Evolutionary conservation across 441 rosid species (phyloP), one percentile per base, ranked within the genome.

Genomic region (Jatropha multifida): DNA sequence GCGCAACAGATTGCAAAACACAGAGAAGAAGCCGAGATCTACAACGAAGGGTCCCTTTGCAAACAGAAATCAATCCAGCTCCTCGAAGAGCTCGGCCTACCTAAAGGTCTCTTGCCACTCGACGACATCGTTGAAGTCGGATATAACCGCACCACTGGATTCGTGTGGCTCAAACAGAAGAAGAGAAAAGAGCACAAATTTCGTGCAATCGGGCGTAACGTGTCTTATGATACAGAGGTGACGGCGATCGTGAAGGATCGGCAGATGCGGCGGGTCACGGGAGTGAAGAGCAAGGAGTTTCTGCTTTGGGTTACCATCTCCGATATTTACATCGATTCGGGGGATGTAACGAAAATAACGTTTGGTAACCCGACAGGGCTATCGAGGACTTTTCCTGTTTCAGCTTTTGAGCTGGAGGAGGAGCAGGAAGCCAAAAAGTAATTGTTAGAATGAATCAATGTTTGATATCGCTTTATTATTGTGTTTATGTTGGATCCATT

Each of bases 271-370:
- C 72, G 78, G 18, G 68, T 88, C 11, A 88, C 91, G 0, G 96
- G 94, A 1, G 85, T 91, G 41, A 89, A 89, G 82, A 84, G 86
- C 73, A 90, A 89, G 85, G 90, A 92, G 84, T 52, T 92, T 37
- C 65, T 92, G 77, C 59, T 92, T 10, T 92, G 94, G 95, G 80
- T 89, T 46, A 75, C 85, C 13, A 77, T 90, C 15, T 76, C 86
- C 41, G 95, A 90, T 65, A 87, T 92, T 72, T 86, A 42, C 71
- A 26, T 87, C 12, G 77, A 76, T 37, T 79, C 76, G 15, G 66
- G 72, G 2, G 77, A 84, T 68, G 76, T 73, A 2, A 74, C 20
- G 26, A 85, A 86, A 81, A 85, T 92, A 68, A 85, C 85, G 0
- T 92, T 92, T 49, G 78, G 74, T 61, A 88, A 71, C 71, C 49